Evolutionary conservation across 306 rosid species (phyloP).

Genomic region (Trifolium fragiferum): DNA sequence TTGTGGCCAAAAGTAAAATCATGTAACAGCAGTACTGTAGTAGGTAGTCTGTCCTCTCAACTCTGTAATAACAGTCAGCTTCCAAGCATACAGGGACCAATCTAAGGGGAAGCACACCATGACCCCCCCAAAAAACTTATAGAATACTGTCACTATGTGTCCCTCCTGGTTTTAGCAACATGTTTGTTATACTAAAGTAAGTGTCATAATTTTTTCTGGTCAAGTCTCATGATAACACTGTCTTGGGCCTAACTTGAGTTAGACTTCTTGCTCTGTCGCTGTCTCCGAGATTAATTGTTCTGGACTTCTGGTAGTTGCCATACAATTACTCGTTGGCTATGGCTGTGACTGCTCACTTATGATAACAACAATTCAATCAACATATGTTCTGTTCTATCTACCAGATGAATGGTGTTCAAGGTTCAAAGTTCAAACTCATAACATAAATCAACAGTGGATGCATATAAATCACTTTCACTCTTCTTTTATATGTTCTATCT

Average conservation of each 20-base stretch:
- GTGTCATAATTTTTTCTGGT: neutral
- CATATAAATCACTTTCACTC: neutral
- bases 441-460: constrained; percentile 10
- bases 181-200: neutral
- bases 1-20: neutral
- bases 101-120: neutral
- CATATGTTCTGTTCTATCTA: constrained; percentile 19
- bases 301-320: too few species aligned
- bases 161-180: neutral
- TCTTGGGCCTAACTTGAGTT: constrained; percentile 4
- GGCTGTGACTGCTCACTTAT: constrained; percentile 6
- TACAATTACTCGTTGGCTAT: constrained; percentile 4
- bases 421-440: neutral
- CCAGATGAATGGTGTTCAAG: constrained; percentile 9
- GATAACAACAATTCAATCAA: constrained; percentile 4
- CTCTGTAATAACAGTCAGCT: neutral
- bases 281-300: constrained; percentile 19
- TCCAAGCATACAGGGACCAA: neutral
- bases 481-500: neutral
- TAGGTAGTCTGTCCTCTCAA: neutral
- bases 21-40: neutral
- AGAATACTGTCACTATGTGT: neutral
- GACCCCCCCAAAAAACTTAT: neutral
- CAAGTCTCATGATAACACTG: neutral
- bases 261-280: neutral